These are phyloP conservation scores for Elsinoe batatas DNA, from an alignment of 2,329 filamentous ascomycete genomes.

Conservation along the genomic window DNA sequence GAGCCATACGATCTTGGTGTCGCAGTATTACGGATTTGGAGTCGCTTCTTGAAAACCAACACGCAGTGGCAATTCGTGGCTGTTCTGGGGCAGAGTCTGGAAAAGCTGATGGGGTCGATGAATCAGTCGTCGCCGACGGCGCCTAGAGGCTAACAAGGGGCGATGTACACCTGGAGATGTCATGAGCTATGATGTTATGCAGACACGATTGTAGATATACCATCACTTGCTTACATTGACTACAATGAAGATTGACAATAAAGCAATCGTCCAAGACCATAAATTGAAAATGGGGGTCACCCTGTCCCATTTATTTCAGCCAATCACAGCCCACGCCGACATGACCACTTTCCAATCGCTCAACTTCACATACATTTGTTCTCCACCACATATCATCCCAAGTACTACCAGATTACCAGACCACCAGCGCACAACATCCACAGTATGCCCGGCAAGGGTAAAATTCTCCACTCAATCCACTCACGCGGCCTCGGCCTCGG, in stretches of 20 bases:
- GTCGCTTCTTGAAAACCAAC: not conserved
- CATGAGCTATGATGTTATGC: not conserved
- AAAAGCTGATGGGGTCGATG: not conserved
- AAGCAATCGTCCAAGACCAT: no score
- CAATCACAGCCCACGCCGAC: not conserved
- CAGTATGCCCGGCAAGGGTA: not conserved
- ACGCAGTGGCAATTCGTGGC: conserved; percentile 8
- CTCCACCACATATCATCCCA: not conserved
- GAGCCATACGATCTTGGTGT: not conserved
- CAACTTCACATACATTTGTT: not conserved
- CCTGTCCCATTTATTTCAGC: not conserved
- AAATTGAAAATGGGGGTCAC: no score
- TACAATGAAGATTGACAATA: not conserved
- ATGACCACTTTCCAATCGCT: not conserved
- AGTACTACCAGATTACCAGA: not conserved
- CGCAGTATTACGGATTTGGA: not conserved
- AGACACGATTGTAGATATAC: not conserved
- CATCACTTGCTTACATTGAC: not conserved
- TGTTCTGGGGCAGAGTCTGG: not conserved
- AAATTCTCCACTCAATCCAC: not conserved
- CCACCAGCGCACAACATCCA: not conserved
- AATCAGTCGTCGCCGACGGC: not conserved
- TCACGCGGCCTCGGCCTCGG: not conserved
- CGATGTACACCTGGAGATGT: not conserved
- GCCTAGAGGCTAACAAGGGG: not conserved